phyloP scores from a whole-genome alignment of 2,329 filamentous ascomycete species.

The Emergomyces pasteurianus region DNA sequence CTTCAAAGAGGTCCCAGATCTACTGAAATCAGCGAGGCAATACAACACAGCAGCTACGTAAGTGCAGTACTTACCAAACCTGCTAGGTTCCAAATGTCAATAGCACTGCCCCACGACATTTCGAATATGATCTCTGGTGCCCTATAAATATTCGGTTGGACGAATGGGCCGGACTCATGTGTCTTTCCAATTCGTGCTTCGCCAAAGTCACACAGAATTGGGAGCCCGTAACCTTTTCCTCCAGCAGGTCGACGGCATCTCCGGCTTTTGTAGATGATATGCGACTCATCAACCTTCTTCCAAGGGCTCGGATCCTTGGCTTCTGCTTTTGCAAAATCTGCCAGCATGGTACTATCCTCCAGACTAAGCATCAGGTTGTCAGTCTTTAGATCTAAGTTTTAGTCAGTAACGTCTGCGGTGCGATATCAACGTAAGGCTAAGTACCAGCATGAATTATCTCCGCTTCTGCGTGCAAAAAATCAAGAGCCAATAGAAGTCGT shows the following conservation, averaged over 20 bases:
- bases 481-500: no score
- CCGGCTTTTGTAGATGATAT: no score
- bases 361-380: no score
- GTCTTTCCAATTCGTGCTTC: conserved; percentile 22
- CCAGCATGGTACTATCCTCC: no score
- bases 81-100: conserved; percentile 23
- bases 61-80: conserved; percentile 11
- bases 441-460: no score
- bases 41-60: not conserved
- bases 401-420: no score
- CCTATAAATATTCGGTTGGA: conserved; percentile 28
- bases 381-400: no score
- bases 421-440: no score
- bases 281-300: no score
- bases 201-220: conserved; percentile 26
- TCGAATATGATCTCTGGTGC: conserved; percentile 21
- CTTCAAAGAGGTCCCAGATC: conserved; percentile 10
- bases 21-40: conserved; percentile 1
- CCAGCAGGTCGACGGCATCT: no score
- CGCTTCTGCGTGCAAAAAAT: not conserved
- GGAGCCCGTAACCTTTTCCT: conserved; percentile 15
- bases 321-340: no score
- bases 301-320: no score
- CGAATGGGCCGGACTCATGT: conserved; percentile 26
- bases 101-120: conserved; percentile 16